Base-by-base conservation (phyloP, 2,329 filamentous ascomycete species). In the Penicillium digitatum region DNA sequence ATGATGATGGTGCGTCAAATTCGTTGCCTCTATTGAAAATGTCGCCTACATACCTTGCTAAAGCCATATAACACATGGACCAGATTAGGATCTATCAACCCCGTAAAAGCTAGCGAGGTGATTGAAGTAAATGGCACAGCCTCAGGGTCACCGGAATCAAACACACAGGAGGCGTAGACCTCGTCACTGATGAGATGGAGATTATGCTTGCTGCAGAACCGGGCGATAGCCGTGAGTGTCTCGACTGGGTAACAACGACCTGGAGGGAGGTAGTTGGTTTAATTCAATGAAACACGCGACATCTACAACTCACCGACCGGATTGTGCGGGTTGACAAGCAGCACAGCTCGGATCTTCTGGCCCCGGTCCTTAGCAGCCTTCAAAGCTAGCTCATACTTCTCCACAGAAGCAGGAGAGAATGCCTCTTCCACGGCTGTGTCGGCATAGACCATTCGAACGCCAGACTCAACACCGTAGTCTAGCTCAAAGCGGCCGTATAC, bases 131-230 rank as follows among this genome's bases (percentile, higher is more conserved):
- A 82, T 0, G 72, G 69, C 1, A 70, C 57, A 3, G 67, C 66
- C 4, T 61, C 27, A 2, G 57, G 63, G 48, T 67, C 74, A 55
- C 44, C 80, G 1, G 67, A 62, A 20, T 73, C 60, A 63, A 78
- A 84, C 1, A 79, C 70, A 7, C 79, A 82, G 1, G 81, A 66
- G 3, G 79, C 82, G 61, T 84, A 84, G 14, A 84, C 76, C 62
- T 84, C 82, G 62, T 84, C 81, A 59, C 75, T 77, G 63, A 84
- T 76, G 27, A 84, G 70, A 60, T 84, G 81, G 11, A 84, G 69
- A 1, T 68, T 57, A 56, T 82, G 66, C 43, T 71, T 73, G 35
- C 78, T 67, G 60, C 81, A 83, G 46, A 83, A 70, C 8, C 64
- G 61, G 67, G 83, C 74, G n/a, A 82, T 70, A 7, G 69, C 73